phyloP scores from a whole-genome alignment of 176 grass and related monocot genomes.

The Triticum dicoccoides region DNA sequence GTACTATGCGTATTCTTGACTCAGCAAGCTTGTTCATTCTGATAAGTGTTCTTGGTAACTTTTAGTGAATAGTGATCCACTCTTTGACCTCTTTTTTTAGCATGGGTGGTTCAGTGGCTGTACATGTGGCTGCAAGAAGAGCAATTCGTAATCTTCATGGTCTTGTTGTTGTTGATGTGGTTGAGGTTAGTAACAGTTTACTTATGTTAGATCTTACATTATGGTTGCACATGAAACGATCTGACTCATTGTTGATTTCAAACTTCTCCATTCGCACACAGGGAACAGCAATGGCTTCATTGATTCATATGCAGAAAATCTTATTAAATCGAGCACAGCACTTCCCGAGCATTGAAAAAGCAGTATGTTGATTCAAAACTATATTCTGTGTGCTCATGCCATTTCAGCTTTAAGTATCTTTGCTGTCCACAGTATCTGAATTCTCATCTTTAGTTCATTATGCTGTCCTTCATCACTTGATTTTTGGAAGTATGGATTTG shows the following conservation, averaged over 20 bases:
- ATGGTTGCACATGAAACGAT: neutral
- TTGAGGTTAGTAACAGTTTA: constrained; percentile 69
- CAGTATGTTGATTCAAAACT: constrained; percentile 53
- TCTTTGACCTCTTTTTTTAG: constrained; percentile 35
- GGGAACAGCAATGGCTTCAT: constrained; percentile 95
- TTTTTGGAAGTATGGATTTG: neutral
- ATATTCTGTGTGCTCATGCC: neutral
- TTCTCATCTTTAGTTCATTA: neutral
- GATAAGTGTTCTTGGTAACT: neutral
- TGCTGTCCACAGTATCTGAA: neutral
- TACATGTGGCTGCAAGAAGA: constrained; percentile 88
- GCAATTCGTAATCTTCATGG: constrained; percentile 67
- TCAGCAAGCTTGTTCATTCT: constrained; percentile 11
- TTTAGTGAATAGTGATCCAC: neutral
- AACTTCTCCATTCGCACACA: constrained; percentile 19
- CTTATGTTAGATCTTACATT: neutral
- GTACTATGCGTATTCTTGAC: neutral
- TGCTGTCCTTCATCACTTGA: neutral
- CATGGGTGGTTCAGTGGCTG: constrained; percentile 95
- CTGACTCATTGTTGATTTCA: constrained; percentile 25
- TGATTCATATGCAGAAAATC: constrained; percentile 98
- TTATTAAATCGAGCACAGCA: constrained; percentile 74
- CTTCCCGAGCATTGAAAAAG: constrained; percentile 82
- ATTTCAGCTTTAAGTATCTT: constrained; percentile 31
- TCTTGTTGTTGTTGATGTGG: constrained; percentile 92